phyloP scores from a whole-genome alignment of 805 yeast genomes.

The Saccharomyces kudriavzevii region DNA sequence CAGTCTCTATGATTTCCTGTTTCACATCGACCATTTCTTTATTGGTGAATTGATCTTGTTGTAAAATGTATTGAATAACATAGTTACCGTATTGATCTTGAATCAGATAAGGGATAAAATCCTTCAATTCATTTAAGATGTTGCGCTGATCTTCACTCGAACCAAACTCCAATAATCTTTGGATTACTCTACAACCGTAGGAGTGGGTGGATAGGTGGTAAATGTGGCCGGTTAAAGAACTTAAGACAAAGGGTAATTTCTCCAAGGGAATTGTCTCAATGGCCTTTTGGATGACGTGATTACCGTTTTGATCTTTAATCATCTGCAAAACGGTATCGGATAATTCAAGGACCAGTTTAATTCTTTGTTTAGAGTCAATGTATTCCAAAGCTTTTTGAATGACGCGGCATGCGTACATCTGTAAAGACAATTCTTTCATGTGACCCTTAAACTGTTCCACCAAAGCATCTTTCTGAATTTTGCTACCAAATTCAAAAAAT shows the following conservation, averaged over 20 bases:
- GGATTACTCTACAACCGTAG: constrained; percentile 96
- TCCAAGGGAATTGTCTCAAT: constrained; percentile 78
- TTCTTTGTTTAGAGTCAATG: constrained; percentile 55
- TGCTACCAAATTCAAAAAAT: constrained; percentile 75
- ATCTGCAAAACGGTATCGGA: constrained; percentile 52
- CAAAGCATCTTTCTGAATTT: constrained; percentile 58
- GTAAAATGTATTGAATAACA: constrained; percentile 91
- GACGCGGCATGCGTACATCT: constrained; percentile 97
- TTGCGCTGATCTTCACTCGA: constrained; percentile 52
- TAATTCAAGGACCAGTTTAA: constrained; percentile 62
- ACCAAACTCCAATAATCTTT: constrained; percentile 79
- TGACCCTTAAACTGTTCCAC: constrained; percentile 52
- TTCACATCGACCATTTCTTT: constrained; percentile 36
- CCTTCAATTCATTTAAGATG: constrained; percentile 64
- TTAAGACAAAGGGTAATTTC: constrained; percentile 61
- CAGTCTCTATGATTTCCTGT: constrained; percentile 51
- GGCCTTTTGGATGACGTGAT: constrained; percentile 93
- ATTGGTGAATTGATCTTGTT: constrained; percentile 49
- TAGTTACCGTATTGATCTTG: constrained; percentile 98
- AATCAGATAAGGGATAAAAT: constrained; percentile 64
- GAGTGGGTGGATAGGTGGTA: constrained; percentile 90
- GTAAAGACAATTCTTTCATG: constrained; percentile 68
- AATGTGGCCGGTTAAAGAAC: constrained; percentile 58
- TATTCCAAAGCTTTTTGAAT: constrained; percentile 88
- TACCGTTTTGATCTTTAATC: constrained; percentile 94